These are phyloP conservation scores for Malania oleifera DNA, from an alignment of 164 flowering plant species.

Conservation along the genomic window DNA sequence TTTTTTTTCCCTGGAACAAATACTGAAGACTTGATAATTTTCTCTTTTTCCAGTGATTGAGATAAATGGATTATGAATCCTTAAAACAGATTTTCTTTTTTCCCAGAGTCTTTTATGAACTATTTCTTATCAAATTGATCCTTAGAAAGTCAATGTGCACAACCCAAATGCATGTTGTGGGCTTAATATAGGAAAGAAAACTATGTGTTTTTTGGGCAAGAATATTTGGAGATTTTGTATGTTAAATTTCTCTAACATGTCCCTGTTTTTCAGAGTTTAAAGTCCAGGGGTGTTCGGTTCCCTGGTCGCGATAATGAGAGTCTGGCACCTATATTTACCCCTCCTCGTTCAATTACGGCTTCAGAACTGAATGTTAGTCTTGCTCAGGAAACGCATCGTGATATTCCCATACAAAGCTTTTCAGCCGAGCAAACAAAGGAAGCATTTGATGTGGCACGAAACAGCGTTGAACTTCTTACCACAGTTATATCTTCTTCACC, in stretches of 20 bases:
- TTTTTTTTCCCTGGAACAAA: too few species aligned
- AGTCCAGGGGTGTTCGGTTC: conserved; percentile 82
- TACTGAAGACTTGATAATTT: too few species aligned
- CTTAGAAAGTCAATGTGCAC: too few species aligned
- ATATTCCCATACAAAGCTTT: conserved; percentile 43
- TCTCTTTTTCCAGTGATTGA: too few species aligned
- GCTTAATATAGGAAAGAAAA: too few species aligned
- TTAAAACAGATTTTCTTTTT: too few species aligned
- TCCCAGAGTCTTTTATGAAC: too few species aligned
- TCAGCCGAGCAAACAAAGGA: conserved; percentile 88
- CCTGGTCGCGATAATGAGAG: conserved; percentile 96
- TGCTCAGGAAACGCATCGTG: conserved; percentile 40
- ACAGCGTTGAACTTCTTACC: conserved; percentile 86
- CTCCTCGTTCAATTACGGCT: conserved; percentile 61
- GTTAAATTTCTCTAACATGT: neutral
- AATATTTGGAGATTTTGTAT: neutral
- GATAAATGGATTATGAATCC: too few species aligned
- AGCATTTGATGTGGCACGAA: conserved; percentile 91
- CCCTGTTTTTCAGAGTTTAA: conserved; percentile 55
- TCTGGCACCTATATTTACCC: conserved; percentile 90
- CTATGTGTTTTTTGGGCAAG: neutral
- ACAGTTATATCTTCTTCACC: conserved; percentile 94
- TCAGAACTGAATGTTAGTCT: conserved; percentile 34
- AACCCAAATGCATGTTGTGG: too few species aligned
- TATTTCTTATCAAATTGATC: too few species aligned